Conservation (phyloP, 257 asterid species). For the Solanum boliviense region DNA sequence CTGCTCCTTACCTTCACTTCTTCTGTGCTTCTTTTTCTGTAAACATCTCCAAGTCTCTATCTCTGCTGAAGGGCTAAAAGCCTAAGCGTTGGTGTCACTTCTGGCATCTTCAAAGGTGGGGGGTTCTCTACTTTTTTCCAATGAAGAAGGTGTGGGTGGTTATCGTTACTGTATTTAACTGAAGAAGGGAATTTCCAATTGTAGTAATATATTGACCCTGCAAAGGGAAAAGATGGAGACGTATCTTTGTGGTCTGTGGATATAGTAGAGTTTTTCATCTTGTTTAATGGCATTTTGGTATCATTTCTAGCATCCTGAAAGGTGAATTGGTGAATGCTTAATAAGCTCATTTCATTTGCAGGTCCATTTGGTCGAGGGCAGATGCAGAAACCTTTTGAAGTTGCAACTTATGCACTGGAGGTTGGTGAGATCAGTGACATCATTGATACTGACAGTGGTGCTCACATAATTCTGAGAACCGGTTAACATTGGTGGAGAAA, state of each 20-base stretch:
- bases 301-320: background rate
- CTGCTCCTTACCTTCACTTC: background rate
- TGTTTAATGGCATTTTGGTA: background rate
- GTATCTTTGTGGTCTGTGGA: background rate
- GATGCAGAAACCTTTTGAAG: constrained; percentile 96
- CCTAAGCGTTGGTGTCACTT: background rate
- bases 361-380: constrained; percentile 74
- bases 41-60: background rate
- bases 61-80: background rate
- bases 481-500: constrained; percentile 5
- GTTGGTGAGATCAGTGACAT: constrained; percentile 73
- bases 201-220: background rate
- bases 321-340: background rate
- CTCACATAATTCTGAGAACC: constrained; percentile 74
- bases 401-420: constrained; percentile 48
- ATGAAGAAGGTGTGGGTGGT: background rate
- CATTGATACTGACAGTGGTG: constrained; percentile 87
- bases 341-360: constrained; percentile 6
- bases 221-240: background rate
- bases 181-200: background rate
- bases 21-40: background rate
- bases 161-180: background rate
- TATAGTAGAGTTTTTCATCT: background rate
- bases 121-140: background rate
- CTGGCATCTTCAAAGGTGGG: background rate